Conservation (phyloP, 176 grass and related monocot genomes). For the Zoysia japonica region DNA sequence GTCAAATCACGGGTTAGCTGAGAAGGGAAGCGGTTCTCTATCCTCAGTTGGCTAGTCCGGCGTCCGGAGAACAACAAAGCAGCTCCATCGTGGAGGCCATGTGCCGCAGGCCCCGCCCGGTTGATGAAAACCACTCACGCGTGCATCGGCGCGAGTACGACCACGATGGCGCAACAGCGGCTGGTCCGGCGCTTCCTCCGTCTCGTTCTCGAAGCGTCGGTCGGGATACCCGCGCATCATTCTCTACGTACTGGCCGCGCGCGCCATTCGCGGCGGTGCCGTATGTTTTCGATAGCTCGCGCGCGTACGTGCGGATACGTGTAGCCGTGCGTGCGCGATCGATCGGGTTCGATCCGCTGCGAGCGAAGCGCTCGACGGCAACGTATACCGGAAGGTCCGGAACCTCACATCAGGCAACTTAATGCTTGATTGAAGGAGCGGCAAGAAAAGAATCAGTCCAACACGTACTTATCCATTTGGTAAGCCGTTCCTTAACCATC, state of each 20-base stretch:
- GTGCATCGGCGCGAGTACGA: neutral
- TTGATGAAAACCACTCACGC: neutral
- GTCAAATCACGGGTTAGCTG: conserved; percentile 19
- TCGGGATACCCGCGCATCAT: neutral
- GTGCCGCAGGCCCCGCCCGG: conserved; percentile 34
- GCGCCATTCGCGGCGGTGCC: neutral
- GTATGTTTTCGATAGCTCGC: neutral
- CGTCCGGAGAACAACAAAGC: neutral
- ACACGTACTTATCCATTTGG: conserved; percentile 19
- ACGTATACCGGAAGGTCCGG: neutral
- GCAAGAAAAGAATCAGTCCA: neutral
- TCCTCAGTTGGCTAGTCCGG: conserved; percentile 4
- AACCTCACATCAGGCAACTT: neutral
- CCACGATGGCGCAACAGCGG: conserved; percentile 22
- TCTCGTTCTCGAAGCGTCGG: neutral
- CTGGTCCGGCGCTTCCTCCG: neutral
- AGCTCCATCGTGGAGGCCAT: conserved; percentile 34
- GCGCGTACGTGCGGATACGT: neutral
- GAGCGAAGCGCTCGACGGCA: neutral
- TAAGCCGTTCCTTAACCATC: conserved; percentile 34
- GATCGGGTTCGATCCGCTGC: neutral
- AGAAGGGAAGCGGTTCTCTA: neutral
- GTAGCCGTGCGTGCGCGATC: neutral
- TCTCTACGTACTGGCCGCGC: neutral
- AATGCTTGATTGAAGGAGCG: neutral